Evolutionary conservation across 768 basidiomycete genomes (phyloP).

Genomic region (Mycena amicta): DNA sequence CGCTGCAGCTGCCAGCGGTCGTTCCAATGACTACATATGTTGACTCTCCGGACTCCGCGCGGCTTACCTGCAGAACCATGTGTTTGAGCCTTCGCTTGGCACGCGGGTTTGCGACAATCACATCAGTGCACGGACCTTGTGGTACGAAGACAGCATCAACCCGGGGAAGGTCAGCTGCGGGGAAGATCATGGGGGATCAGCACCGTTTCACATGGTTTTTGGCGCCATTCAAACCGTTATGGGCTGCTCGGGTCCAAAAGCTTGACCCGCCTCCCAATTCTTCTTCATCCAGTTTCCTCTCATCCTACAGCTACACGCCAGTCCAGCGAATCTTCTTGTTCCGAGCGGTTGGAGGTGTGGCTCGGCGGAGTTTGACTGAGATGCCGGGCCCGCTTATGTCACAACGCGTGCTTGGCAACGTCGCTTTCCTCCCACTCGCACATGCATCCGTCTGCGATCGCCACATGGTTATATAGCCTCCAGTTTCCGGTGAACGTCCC

Average conservation of each 20-base stretch:
- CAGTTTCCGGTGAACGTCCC: not conserved
- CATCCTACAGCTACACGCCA: too few relatives aligned
- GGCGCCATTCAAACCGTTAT: not conserved
- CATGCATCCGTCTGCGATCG: not conserved
- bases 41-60: too few relatives aligned
- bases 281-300: too few relatives aligned
- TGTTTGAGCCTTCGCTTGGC: too few relatives aligned
- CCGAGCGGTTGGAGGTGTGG: not conserved
- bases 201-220: not conserved
- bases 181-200: not conserved
- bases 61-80: too few relatives aligned
- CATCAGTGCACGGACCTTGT: too few relatives aligned
- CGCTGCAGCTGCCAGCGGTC: too few relatives aligned
- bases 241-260: too few relatives aligned
- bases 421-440: not conserved
- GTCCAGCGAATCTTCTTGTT: not conserved
- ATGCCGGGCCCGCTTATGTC: not conserved
- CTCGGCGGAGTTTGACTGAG: not conserved
- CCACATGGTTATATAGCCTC: not conserved
- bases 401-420: not conserved
- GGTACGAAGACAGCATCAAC: too few relatives aligned
- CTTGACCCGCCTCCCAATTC: too few relatives aligned
- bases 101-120: too few relatives aligned
- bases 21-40: too few relatives aligned
- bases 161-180: not conserved